A percentile compares a stretch with the other conserved stretches of the same genome.
Conservation (phyloP, 2,329 filamentous ascomycete species). For the Endoconidiophora laricicola region DNA sequence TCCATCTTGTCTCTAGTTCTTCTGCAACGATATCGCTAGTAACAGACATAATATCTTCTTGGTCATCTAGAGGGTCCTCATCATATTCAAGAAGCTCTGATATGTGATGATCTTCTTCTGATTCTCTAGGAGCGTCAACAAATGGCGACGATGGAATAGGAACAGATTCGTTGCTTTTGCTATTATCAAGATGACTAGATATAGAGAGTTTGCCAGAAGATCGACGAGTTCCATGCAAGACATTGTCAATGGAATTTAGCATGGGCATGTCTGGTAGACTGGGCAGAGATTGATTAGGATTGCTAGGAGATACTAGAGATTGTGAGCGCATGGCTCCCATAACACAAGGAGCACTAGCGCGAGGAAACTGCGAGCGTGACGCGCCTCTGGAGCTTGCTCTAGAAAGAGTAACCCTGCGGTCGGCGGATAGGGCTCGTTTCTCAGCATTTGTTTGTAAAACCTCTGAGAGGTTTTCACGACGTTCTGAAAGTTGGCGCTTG, state of each 20-base stretch:
- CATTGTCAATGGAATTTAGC: neutral
- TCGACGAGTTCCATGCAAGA: neutral
- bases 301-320: no score
- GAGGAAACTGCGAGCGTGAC: slow-evolving; percentile 19
- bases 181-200: neutral
- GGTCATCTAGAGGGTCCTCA: neutral
- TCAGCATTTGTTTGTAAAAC: slow-evolving; percentile 46
- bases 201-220: neutral
- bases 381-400: slow-evolving; percentile 19
- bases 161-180: neutral
- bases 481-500: slow-evolving; percentile 68
- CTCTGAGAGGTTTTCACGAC: slow-evolving; percentile 54
- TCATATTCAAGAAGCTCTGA: neutral
- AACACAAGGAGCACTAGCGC: slow-evolving; percentile 30
- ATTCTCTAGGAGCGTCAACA: neutral
- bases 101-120: no score
- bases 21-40: slow-evolving; percentile 43
- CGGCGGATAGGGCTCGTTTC: slow-evolving; percentile 54
- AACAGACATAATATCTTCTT: slow-evolving; percentile 3
- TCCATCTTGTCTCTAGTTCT: slow-evolving; percentile 81
- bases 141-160: slow-evolving; percentile 4
- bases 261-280: neutral
- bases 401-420: slow-evolving; percentile 27
- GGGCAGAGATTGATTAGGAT: no score
- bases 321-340: neutral